A percentile compares a stretch with the other conserved stretches of the same genome.
These are phyloP conservation scores for Stenogyne calaminthoides DNA, from an alignment of 305 asterid genomes.

Conservation along the genomic window DNA sequence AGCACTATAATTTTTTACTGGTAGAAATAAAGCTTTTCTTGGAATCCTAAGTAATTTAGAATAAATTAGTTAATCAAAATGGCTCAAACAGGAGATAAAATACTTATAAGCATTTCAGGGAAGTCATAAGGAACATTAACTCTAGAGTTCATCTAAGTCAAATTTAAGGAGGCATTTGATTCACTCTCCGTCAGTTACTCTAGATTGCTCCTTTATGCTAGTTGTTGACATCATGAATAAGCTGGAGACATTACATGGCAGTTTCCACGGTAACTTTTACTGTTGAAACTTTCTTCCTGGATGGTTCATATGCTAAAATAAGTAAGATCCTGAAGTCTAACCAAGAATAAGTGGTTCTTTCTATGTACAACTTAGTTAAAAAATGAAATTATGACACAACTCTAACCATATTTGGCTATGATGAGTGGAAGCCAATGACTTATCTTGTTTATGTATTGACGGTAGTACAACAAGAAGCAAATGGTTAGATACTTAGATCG, in stretches of 20 bases:
- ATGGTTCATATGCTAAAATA: background rate
- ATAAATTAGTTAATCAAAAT: background rate
- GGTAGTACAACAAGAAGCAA: conserved; percentile 4
- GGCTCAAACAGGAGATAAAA: background rate
- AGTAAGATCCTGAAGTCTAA: background rate
- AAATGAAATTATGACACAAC: background rate
- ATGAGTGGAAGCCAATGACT: background rate
- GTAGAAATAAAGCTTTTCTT: background rate
- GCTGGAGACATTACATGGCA: background rate
- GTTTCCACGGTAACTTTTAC: background rate
- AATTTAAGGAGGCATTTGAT: background rate
- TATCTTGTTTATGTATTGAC: background rate
- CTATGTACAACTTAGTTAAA: background rate
- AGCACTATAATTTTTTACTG: background rate
- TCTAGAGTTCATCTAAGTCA: background rate
- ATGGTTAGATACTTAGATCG: background rate
- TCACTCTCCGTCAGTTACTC: background rate
- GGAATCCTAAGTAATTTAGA: background rate
- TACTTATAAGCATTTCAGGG: conserved; percentile 2
- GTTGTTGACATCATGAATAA: background rate
- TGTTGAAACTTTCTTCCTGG: background rate
- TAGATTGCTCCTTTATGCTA: background rate
- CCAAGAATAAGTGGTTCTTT: background rate
- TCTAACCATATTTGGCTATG: background rate
- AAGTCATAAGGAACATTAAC: background rate